A percentile compares a stretch with the other conserved stretches of the same genome.
phyloP scores from a whole-genome alignment of 2,329 filamentous ascomycete genomes.

The Claviceps capensis region DNA sequence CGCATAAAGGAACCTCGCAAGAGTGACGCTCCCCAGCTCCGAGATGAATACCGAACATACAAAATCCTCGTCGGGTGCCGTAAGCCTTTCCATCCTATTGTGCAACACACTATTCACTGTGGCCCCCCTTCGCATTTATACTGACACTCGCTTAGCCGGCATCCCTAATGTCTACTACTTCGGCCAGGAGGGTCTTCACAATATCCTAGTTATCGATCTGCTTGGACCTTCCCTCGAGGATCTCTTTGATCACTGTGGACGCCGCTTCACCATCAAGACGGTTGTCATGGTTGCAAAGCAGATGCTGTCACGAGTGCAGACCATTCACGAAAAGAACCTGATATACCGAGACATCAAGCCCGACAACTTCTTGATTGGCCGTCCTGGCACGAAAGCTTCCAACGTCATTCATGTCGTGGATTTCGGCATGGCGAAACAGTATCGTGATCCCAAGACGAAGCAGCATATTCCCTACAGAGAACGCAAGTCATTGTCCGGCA shows the following conservation, averaged over 20 bases:
- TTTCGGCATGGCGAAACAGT: constrained; percentile 99
- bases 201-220: constrained; percentile 97
- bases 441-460: constrained; percentile 96
- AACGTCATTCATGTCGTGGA: constrained; percentile 98
- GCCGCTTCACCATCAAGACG: constrained; percentile 99
- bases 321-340: constrained; percentile 99
- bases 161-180: constrained; percentile 99
- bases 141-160: constrained; percentile 36
- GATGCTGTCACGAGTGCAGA: constrained; percentile 97
- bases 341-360: constrained; percentile 99
- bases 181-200: constrained; percentile 98
- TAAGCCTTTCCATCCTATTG: constrained; percentile 36
- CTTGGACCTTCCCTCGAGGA: constrained; percentile 93
- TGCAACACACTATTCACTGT: not conserved
- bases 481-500: constrained; percentile 91
- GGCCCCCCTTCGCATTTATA: not conserved
- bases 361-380: constrained; percentile 99
- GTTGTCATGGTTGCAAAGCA: constrained; percentile 93
- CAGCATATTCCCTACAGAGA: constrained; percentile 97
- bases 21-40: constrained; percentile 92
- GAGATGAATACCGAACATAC: constrained; percentile 98
- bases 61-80: constrained; percentile 98
- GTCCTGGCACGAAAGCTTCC: constrained; percentile 81
- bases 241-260: constrained; percentile 99
- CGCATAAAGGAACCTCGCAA: constrained; percentile 75